Evolutionary conservation across 148 eudicot genomes (phyloP).

Genomic region (Amaranthus palmeri): DNA sequence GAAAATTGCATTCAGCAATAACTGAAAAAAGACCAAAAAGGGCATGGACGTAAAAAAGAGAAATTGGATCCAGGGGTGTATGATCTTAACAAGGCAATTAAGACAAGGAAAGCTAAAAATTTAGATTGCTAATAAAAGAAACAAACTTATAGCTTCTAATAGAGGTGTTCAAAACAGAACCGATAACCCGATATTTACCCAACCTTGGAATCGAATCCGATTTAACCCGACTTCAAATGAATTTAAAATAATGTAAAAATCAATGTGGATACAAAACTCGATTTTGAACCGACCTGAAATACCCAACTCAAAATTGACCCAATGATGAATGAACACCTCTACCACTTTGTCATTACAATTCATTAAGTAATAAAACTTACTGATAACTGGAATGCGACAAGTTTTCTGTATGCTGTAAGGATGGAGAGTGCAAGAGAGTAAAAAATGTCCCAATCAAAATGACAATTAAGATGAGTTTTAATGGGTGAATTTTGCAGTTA

Average conservation of each 20-base stretch:
- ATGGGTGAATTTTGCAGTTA: conserved; percentile 48
- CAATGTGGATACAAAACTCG: too few relatives aligned
- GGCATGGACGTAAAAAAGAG: not conserved
- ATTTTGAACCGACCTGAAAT: too few relatives aligned
- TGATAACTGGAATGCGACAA: conserved; percentile 36
- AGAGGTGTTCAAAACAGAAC: too few relatives aligned
- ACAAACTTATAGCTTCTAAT: not conserved
- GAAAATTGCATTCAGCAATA: conserved; percentile 2
- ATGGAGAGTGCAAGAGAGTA: conserved; percentile 56
- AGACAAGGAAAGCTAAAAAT: not conserved
- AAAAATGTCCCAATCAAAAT: conserved; percentile 57
- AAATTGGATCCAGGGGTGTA: not conserved
- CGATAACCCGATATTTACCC: too few relatives aligned
- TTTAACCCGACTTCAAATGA: too few relatives aligned
- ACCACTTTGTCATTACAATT: too few relatives aligned
- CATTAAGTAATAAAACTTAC: conserved; percentile 29
- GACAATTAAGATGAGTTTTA: conserved; percentile 52
- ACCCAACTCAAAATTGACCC: too few relatives aligned
- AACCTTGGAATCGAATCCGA: too few relatives aligned
- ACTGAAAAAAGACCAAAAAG: not conserved
- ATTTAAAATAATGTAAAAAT: too few relatives aligned
- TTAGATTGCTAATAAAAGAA: not conserved
- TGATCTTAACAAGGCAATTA: not conserved
- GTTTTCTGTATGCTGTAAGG: conserved; percentile 49
- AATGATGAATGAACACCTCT: too few relatives aligned